Evolutionary conservation across 495 filamentous ascomycete species (phyloP).

Genomic region (Tuber brumale): DNA sequence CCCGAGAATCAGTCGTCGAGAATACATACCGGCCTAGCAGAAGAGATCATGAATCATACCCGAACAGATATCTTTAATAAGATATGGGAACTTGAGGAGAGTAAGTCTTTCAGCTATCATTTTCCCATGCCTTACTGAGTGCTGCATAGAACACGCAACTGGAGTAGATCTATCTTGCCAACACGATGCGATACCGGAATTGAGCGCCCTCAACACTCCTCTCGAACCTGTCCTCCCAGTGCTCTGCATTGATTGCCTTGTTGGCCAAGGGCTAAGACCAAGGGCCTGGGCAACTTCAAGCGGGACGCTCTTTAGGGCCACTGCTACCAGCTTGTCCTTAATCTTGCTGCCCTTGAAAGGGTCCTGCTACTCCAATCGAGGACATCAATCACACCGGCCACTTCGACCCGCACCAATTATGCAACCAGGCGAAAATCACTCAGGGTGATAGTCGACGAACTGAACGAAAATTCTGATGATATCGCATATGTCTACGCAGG

Average conservation of each 20-base stretch:
- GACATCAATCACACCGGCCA: slow-evolving; percentile 50
- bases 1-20: slow-evolving; percentile 86
- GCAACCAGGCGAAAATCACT: slow-evolving; percentile 75
- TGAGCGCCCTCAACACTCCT: slow-evolving; percentile 77
- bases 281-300: slow-evolving; percentile 83
- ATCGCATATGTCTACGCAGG: slow-evolving; percentile 96
- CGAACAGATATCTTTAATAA: slow-evolving; percentile 79
- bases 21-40: slow-evolving; percentile 81
- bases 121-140: slow-evolving; percentile 12
- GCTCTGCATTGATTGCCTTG: slow-evolving; percentile 82
- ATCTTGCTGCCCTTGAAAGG: slow-evolving; percentile 82
- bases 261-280: slow-evolving; percentile 77
- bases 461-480: slow-evolving; percentile 93
- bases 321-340: slow-evolving; percentile 87
- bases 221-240: slow-evolving; percentile 73
- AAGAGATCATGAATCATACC: slow-evolving; percentile 91
- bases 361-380: slow-evolving; percentile 73
- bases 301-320: slow-evolving; percentile 83
- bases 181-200: slow-evolving; percentile 83
- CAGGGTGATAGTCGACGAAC: slow-evolving; percentile 87
- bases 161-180: slow-evolving; percentile 81
- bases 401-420: slow-evolving; percentile 73
- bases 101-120: slow-evolving; percentile 20
- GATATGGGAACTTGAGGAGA: slow-evolving; percentile 88
- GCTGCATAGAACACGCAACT: slow-evolving; percentile 60